These are phyloP conservation scores for Talaromyces albobiverticillius DNA, from an alignment of 2,329 filamentous ascomycete genomes.

Conservation along the genomic window DNA sequence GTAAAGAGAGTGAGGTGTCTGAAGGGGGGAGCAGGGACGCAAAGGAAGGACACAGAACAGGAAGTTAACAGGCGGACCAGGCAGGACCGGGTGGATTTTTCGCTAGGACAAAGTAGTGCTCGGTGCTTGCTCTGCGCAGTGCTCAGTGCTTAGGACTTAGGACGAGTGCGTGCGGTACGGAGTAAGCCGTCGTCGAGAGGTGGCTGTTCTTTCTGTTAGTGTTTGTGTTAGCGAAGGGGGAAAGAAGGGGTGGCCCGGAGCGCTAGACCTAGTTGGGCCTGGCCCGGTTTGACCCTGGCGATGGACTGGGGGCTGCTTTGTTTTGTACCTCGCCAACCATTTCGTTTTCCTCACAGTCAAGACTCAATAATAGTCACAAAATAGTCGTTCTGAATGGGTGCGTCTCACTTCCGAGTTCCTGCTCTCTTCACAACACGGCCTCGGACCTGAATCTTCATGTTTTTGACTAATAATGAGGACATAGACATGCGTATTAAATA, in stretches of 20 bases:
- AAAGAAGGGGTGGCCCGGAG: too few relatives aligned
- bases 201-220: too few relatives aligned
- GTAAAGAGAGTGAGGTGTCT: constrained; percentile 11
- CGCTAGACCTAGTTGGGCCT: not conserved
- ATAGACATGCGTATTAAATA: too few relatives aligned
- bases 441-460: too few relatives aligned
- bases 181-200: constrained; percentile 1
- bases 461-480: too few relatives aligned
- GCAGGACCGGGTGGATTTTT: not conserved
- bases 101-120: not conserved
- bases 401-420: too few relatives aligned
- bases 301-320: not conserved
- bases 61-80: constrained; percentile 7
- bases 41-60: not conserved
- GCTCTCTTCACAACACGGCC: too few relatives aligned
- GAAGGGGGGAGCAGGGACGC: constrained; percentile 9
- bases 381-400: too few relatives aligned
- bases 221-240: not conserved
- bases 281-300: not conserved
- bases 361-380: too few relatives aligned
- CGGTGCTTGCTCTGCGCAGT: too few relatives aligned
- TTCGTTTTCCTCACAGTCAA: too few relatives aligned
- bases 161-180: not conserved
- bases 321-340: too few relatives aligned
- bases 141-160: not conserved